Conservation (phyloP, 768 basidiomycete genomes). For the Paxillus ammoniavirescens region DNA sequence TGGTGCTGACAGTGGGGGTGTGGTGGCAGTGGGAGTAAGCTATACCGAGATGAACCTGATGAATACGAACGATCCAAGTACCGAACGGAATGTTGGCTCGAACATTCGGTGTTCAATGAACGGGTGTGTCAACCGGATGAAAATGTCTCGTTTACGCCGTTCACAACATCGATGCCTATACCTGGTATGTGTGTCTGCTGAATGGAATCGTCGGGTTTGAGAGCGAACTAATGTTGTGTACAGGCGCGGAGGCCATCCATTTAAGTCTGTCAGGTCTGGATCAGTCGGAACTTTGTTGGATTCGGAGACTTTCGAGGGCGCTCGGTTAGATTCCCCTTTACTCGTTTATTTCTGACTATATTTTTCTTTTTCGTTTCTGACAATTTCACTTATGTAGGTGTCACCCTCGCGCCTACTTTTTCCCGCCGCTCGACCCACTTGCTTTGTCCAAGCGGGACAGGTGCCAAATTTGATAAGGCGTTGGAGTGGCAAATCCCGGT, state of each 20-base stretch:
- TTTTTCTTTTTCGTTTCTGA: neutral
- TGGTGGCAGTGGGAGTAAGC: constrained; percentile 59
- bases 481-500: constrained; percentile 75
- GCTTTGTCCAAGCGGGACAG: constrained; percentile 67
- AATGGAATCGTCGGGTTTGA: neutral
- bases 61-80: constrained; percentile 48
- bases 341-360: constrained; percentile 4
- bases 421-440: constrained; percentile 75
- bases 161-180: constrained; percentile 58
- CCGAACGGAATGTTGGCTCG: constrained; percentile 93
- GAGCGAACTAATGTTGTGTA: neutral
- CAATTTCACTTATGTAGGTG: constrained; percentile 38
- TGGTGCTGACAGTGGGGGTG: neutral
- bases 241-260: constrained; percentile 55
- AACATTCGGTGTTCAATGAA: constrained; percentile 77
- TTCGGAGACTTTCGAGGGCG: constrained; percentile 63
- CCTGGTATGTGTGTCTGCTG: constrained; percentile 38
- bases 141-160: constrained; percentile 68
- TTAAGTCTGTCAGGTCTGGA: constrained; percentile 79
- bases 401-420: constrained; percentile 54
- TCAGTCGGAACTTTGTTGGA: constrained; percentile 63
- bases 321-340: constrained; percentile 46
- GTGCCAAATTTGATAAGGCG: constrained; percentile 79
- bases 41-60: constrained; percentile 60
- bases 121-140: constrained; percentile 66